Evolutionary conservation across 352 stramenopile genomes (phyloP).

Genomic region (Phytophthora niederhauseri): DNA sequence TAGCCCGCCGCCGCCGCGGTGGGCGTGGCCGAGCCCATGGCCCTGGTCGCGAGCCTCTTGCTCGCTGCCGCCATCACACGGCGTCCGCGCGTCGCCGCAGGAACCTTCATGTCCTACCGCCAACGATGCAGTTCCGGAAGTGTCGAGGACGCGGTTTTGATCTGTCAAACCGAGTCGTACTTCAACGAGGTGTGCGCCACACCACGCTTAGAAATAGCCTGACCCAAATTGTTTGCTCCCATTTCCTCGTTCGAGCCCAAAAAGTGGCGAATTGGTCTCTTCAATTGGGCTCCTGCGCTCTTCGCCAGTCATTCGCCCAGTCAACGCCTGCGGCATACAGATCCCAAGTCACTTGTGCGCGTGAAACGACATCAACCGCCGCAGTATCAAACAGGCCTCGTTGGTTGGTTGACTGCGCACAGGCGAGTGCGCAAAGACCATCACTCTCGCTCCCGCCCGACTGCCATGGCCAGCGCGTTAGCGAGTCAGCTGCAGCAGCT

Average conservation of each 20-base stretch:
- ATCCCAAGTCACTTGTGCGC: slow-evolving; percentile 21
- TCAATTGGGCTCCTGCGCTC: slow-evolving; percentile 5
- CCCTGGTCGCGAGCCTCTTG: slow-evolving; percentile 8
- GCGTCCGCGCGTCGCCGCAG: slow-evolving; percentile 3
- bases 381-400: slow-evolving; percentile 28
- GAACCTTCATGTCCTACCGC: slow-evolving; percentile 9
- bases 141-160: background rate
- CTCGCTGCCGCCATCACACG: slow-evolving; percentile 1
- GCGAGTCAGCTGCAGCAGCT: slow-evolving; percentile 84
- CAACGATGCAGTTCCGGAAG: background rate
- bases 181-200: slow-evolving; percentile 16
- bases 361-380: slow-evolving; percentile 19
- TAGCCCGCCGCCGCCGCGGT: slow-evolving; percentile 37
- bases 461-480: slow-evolving; percentile 65
- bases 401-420: background rate
- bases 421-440: too few species aligned
- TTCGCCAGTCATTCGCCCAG: slow-evolving; percentile 29
- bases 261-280: background rate
- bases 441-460: too few species aligned
- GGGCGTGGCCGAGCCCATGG: slow-evolving; percentile 13
- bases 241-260: background rate
- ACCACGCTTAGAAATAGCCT: background rate
- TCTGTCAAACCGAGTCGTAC: slow-evolving; percentile 15
- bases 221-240: background rate
- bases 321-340: slow-evolving; percentile 43